Conservation (phyloP, 2,329 filamentous ascomycete species). For the Penicillium aurantiogriseum region DNA sequence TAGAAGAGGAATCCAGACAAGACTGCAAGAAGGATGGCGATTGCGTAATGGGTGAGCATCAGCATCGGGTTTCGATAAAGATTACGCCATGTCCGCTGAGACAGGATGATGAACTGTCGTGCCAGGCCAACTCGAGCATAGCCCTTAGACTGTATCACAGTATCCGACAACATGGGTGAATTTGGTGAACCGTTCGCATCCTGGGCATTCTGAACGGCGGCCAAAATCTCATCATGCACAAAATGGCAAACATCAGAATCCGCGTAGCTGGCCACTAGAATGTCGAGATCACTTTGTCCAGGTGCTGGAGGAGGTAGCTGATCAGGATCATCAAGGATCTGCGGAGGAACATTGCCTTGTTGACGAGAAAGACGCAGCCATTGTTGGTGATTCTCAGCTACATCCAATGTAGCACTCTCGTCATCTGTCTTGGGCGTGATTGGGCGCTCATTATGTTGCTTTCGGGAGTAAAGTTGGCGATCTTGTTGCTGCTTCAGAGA, state of each 20-base stretch:
- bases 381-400: slow-evolving; percentile 53
- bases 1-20: slow-evolving; percentile 96
- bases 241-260: slow-evolving; percentile 72
- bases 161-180: slow-evolving; percentile 51
- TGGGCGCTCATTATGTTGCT: slow-evolving; percentile 52
- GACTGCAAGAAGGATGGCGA: slow-evolving; percentile 89
- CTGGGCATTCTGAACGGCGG: slow-evolving; percentile 63
- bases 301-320: slow-evolving; percentile 59
- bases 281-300: slow-evolving; percentile 74
- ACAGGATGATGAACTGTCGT: slow-evolving; percentile 85
- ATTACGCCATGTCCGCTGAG: slow-evolving; percentile 91
- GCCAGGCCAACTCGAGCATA: slow-evolving; percentile 78
- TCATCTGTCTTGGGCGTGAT: slow-evolving; percentile 63
- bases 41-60: slow-evolving; percentile 98
- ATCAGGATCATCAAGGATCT: slow-evolving; percentile 68
- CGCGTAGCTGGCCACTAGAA: slow-evolving; percentile 72
- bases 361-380: slow-evolving; percentile 61
- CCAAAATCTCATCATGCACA: slow-evolving; percentile 75
- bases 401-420: slow-evolving; percentile 55
- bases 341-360: slow-evolving; percentile 54
- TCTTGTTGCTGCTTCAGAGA: slow-evolving; percentile 87
- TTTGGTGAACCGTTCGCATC: slow-evolving; percentile 66
- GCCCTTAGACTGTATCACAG: slow-evolving; percentile 67
- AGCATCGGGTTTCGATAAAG: slow-evolving; percentile 96
- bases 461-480: slow-evolving; percentile 81